Base-by-base conservation (phyloP, 2,329 filamentous ascomycete species). In the Xylaria sp. region DNA sequence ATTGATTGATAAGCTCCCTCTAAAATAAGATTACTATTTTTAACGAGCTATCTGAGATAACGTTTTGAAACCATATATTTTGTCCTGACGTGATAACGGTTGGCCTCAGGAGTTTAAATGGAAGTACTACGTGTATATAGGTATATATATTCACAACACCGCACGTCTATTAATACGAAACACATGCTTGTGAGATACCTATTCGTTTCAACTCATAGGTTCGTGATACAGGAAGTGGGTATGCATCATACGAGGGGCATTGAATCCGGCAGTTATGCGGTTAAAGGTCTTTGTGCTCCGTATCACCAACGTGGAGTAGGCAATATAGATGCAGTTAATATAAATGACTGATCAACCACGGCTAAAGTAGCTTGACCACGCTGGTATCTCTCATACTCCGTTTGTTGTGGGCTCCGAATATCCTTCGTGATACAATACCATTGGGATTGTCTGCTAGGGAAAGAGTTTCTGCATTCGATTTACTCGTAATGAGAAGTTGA, bases 301-400 rank as follows among this genome's bases (percentile, higher is more conserved):
- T 37, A 54, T 60, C 63, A 65, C 52, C 57, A 60, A 52, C 15
- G 35, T 28, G 21, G 54, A 55, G 47, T 38, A 60, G 53, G 60
- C 53, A 55, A 45, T 46, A 54, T 59, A 57, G 49, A 51, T 15
- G 47, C 31, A 50, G 28, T 38, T 33, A 52, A 62, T 62, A 58
- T 63, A 58, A 59, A 47, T 60, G n/a, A 42, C 38, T 49, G 46
- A 31, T 42, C 63, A 42, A 47, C 31, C 49, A 17, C 60, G 63
- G 63, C 55, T 66, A 66, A 66, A 64, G 21, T 66, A 5, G 57
- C 47, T 56, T 53, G 45, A 38, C 40, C 43, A 51, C 50, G 33
- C 49, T 33, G 28, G 45, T 54, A 37, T 49, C 40, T 31, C 19
- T n/a, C 11, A 9, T 14, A 42, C 35, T 21, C 33, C 35, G 11